Evolutionary conservation across 2,329 filamentous ascomycete species (phyloP).

Genomic region (Sporothrix sp.): DNA sequence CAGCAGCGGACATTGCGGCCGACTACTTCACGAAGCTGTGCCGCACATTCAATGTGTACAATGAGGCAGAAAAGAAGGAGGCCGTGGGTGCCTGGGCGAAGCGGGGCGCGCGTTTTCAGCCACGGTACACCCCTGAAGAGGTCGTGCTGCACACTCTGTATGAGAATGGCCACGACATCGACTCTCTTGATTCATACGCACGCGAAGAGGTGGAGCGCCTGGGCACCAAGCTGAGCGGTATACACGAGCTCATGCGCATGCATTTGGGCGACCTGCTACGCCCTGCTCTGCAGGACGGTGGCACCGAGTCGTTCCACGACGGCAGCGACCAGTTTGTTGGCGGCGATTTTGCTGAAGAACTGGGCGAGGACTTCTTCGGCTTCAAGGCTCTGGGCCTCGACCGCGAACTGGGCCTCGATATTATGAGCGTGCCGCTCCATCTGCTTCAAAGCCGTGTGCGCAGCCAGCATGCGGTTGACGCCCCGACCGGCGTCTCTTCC

Average conservation of each 20-base stretch:
- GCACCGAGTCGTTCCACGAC: constrained; percentile 86
- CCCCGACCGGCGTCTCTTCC: constrained; percentile 47
- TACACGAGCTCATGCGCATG: constrained; percentile 90
- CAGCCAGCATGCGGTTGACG: constrained; percentile 72
- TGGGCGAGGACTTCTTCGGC: constrained; percentile 97
- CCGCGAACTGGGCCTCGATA: constrained; percentile 78
- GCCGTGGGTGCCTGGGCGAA: constrained; percentile 32
- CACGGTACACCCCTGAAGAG: constrained; percentile 73
- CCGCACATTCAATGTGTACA: constrained; percentile 69
- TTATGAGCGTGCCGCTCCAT: constrained; percentile 85
- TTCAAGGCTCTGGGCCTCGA: constrained; percentile 93
- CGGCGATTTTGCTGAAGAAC: constrained; percentile 94
- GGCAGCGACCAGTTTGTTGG: constrained; percentile 94
- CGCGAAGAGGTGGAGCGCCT: constrained; percentile 90
- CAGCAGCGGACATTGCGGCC: constrained; percentile 77
- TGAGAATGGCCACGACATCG: constrained; percentile 74
- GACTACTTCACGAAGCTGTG: constrained; percentile 85
- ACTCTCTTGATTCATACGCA: constrained; percentile 73
- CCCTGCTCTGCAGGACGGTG: constrained; percentile 72
- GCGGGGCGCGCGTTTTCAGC: constrained; percentile 40
- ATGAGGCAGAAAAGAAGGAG: constrained; percentile 69
- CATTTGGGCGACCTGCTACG: constrained; percentile 90
- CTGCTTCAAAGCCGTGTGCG: constrained; percentile 85
- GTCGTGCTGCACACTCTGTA: constrained; percentile 76
- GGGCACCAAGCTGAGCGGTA: constrained; percentile 63